A percentile compares a stretch with the other conserved stretches of the same genome.
phyloP scores from a whole-genome alignment of 108 stramenopile species.

The Cyclotella distinguenda region DNA sequence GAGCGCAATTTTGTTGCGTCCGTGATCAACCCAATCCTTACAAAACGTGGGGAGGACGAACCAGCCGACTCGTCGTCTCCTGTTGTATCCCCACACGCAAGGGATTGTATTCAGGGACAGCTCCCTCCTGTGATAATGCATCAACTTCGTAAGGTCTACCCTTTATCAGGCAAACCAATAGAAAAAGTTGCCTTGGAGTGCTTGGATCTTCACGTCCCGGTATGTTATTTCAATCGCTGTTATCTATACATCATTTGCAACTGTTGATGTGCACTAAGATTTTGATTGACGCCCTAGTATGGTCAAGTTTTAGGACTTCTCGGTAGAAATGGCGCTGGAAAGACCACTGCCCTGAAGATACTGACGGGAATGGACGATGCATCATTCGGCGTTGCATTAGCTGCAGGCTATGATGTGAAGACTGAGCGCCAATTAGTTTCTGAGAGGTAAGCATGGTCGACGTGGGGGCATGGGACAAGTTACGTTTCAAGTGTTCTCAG shows the following conservation, averaged over 20 bases:
- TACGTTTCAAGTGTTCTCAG: too few species aligned
- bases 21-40: slow-evolving; percentile 20
- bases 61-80: not conserved
- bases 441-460: slow-evolving; percentile 14
- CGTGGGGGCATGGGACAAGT: not conserved
- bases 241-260: too few species aligned
- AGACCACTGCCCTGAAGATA: slow-evolving; percentile 72
- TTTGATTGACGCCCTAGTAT: too few species aligned
- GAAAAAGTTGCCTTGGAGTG: slow-evolving; percentile 49
- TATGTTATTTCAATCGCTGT: too few species aligned
- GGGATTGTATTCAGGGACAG: slow-evolving; percentile 8
- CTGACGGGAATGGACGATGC: slow-evolving; percentile 57
- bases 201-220: slow-evolving; percentile 56
- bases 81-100: slow-evolving; percentile 13
- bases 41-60: slow-evolving; percentile 2
- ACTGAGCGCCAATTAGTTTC: slow-evolving; percentile 52
- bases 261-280: too few species aligned
- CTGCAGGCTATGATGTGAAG: slow-evolving; percentile 56
- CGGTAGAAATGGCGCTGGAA: slow-evolving; percentile 76
- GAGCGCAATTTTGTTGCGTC: slow-evolving; percentile 21
- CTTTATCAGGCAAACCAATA: slow-evolving; percentile 43
- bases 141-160: slow-evolving; percentile 57
- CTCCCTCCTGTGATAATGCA: slow-evolving; percentile 52
- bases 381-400: slow-evolving; percentile 54
- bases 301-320: slow-evolving; percentile 71